Evolutionary conservation across 2,329 filamentous ascomycete genomes (phyloP), one percentile per base, ranked within the genome.

Genomic region (Sclerotiophoma versabilis): DNA sequence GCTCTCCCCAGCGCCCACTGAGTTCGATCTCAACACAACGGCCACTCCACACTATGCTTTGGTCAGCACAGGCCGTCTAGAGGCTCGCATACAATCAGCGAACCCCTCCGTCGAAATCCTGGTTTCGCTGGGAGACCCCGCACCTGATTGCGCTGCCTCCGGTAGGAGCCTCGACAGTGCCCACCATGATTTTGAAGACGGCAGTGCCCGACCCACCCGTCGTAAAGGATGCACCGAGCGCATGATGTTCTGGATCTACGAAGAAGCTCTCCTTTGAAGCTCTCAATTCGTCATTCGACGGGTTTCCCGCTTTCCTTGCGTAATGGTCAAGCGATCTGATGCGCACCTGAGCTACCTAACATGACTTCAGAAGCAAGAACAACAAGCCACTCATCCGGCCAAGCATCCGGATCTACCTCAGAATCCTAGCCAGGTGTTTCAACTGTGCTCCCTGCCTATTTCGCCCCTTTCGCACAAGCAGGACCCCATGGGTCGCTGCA

Each of bases 261-360:
- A 4, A 32, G 26, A 15, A 14, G 5, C 23, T 27, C 26, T 15
- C 12, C 17, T 29, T 10, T 23, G n/a, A 36, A 10, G n/a, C 12
- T 8, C 36, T 25, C 9, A 10, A 22, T 19, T 26, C 8, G 23
- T 15, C 4, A 20, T 20, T 33, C 19, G 38, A 22, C 10, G 8
- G 12, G n/a, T 15, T 14, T 11, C 12, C 7, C 27, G 25, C 34
- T 29, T 15, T 17, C 7, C 7, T n/a, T 36, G 29, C 30, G 8
- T 17, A 45, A 30, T 6, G 11, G 25, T 33, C 51, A 49, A 48
- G 33, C 32, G 38, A 36, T 34, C 27, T 34, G 3, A 20, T 29
- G 45, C 27, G 39, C 51, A 49, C 45, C 33, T 54, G 45, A 54
- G 46, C 46, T 10, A 27, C 15, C 34, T 41, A 36, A 36, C 51